Conservation (phyloP, 345 rosid genomes). For the Pseudoturritis turrita region DNA sequence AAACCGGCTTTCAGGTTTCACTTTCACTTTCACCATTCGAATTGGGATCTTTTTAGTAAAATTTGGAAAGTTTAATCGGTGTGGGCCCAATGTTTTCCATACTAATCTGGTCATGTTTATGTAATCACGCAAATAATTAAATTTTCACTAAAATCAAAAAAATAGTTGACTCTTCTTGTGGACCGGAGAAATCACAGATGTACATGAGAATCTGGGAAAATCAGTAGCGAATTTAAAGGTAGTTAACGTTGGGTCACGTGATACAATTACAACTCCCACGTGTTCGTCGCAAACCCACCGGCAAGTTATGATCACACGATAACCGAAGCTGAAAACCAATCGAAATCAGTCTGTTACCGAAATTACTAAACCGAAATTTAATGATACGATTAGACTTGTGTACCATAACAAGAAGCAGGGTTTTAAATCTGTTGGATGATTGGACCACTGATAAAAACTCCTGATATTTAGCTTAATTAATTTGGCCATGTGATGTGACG, state of each 20-base stretch:
- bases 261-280: conserved; percentile 19
- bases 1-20: conserved; percentile 22
- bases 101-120: too few relatives aligned
- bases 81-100: too few relatives aligned
- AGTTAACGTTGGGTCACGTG: conserved; percentile 19
- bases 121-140: too few relatives aligned
- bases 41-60: too few relatives aligned
- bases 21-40: too few relatives aligned
- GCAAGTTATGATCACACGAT: conserved; percentile 14
- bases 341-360: background rate
- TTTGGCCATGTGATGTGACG: conserved; percentile 14
- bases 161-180: too few relatives aligned
- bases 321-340: background rate
- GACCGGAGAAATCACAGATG: conserved; percentile 7
- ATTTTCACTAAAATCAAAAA: too few relatives aligned
- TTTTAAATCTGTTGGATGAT: background rate
- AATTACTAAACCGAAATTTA: background rate
- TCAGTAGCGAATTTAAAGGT: conserved; percentile 14
- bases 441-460: conserved; percentile 20
- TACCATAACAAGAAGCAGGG: background rate
- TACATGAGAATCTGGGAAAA: conserved; percentile 21
- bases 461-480: conserved; percentile 18
- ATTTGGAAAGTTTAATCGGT: too few relatives aligned
- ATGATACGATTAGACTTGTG: background rate
- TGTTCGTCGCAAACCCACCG: conserved; percentile 21